Evolutionary conservation across 345 rosid genomes (phyloP), one percentile per base, ranked within the genome.

Genomic region (Lepidium didymum): DNA sequence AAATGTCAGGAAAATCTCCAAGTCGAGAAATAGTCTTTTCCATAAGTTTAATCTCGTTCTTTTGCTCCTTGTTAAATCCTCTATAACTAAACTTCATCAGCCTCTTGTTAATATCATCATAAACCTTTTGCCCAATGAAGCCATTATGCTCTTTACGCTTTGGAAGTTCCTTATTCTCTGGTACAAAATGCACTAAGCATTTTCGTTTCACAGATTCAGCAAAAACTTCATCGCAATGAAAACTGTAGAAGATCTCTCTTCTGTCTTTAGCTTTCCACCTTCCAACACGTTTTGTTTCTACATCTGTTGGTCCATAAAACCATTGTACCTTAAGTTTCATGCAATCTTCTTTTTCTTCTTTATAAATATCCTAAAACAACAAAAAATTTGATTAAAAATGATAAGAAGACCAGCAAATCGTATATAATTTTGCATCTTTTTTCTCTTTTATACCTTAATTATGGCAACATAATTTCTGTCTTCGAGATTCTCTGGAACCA

Each of bases 241-340:
- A 91, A 68, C 97, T 91, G 56, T 91, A 91, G 64, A 64, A 91
- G 87, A 46, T 86, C 82, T 89, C 85, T 25, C 94, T 78, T 3
- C 87, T 75, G 73, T 92, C 94, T 41, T 69, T 69, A 8, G 82
- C 80, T 58, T 79, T 77, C 92, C 90, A 86, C 53, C 77, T 85
- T 75, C 96, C 84, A 16, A 89, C 83, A 6, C 82, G 82, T 51
- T 81, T 87, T 70, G 59, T 82, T 47, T 83, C 90, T 13, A 96
- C 83, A 77, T 92, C 96, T 68, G 83, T 92, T 23, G 90, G 90
- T 35, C 97, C 90, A 80, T 89, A 91, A 79, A 92, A 87, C 96
- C 96, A 89, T 59, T 91, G 96, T 35, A 92, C 94, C 10, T 81
- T 70, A 43, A 89, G 87, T 85, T 78, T 83, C 80, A 87, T 45